Percentiles rank a stretch among this genome's conserved stretches.
These are phyloP conservation scores for Pichia occidentalis DNA, from an alignment of 805 yeast species.

Conservation along the genomic window DNA sequence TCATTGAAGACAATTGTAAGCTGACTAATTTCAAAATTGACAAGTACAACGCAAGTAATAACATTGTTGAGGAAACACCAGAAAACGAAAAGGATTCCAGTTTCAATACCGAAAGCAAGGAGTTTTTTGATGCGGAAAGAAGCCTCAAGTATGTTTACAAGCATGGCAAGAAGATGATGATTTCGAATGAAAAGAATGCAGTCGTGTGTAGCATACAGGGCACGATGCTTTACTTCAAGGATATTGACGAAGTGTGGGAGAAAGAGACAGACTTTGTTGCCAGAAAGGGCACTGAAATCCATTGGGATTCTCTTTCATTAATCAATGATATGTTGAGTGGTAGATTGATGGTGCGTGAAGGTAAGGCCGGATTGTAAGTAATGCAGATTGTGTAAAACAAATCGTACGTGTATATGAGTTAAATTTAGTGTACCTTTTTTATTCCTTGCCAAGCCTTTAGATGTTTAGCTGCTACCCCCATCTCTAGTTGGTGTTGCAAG, in stretches of 20 bases:
- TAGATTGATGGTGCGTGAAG: slow-evolving; percentile 44
- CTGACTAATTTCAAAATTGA: slow-evolving; percentile 13
- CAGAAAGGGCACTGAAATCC: slow-evolving; percentile 63
- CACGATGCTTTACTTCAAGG: slow-evolving; percentile 51
- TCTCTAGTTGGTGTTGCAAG: no score
- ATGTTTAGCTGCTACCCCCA: no score
- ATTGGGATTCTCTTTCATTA: slow-evolving; percentile 57
- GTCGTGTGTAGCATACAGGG: slow-evolving; percentile 72
- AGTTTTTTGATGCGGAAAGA: slow-evolving; percentile 23
- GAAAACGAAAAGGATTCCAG: no score
- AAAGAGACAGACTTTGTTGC: slow-evolving; percentile 51
- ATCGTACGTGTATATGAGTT: no score
- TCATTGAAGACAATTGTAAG: slow-evolving; percentile 53
- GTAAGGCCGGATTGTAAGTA: neutral
- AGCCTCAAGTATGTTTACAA: slow-evolving; percentile 46
- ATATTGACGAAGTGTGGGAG: slow-evolving; percentile 50
- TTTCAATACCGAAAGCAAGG: slow-evolving; percentile 1
- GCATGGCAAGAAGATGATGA: slow-evolving; percentile 38
- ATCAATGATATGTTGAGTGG: slow-evolving; percentile 71
- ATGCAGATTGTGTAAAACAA: neutral
- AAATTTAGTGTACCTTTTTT: no score
- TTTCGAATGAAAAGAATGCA: slow-evolving; percentile 38
- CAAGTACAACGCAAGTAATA: slow-evolving; percentile 19
- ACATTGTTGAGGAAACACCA: slow-evolving; percentile 20
- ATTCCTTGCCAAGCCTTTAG: no score